phyloP scores from a whole-genome alignment of 257 asterid species.

The Mentha longifolia region DNA sequence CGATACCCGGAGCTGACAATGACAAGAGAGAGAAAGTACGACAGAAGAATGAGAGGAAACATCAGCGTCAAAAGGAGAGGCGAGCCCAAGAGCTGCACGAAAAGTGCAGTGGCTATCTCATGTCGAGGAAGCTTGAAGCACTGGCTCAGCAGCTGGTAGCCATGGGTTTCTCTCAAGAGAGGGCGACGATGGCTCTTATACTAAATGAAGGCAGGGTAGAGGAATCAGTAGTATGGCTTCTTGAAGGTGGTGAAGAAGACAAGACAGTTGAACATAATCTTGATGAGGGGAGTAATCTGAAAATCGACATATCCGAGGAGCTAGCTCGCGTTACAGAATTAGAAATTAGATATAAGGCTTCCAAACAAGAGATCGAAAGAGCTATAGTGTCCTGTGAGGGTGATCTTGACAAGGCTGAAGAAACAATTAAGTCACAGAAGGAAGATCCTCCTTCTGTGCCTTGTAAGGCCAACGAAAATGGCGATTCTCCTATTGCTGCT shows the following conservation, averaged over 20 bases:
- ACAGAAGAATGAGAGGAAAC: constrained; percentile 68
- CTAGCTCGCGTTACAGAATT: constrained; percentile 66
- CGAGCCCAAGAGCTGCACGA: constrained; percentile 75
- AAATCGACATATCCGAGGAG: constrained; percentile 92
- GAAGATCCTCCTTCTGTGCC: constrained; percentile 57
- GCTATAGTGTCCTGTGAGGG: constrained; percentile 88
- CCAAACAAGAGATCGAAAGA: constrained; percentile 91
- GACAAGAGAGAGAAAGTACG: constrained; percentile 72
- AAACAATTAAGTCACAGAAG: constrained; percentile 65
- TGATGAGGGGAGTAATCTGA: constrained; percentile 65
- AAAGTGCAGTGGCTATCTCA: constrained; percentile 64
- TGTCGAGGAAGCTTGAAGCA: constrained; percentile 73
- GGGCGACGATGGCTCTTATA: constrained; percentile 91
- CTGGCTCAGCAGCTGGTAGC: constrained; percentile 85
- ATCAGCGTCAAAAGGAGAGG: constrained; percentile 76
- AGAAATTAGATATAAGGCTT: constrained; percentile 67
- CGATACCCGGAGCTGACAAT: constrained; percentile 66
- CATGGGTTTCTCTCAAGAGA: constrained; percentile 93
- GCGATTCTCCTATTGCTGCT: constrained; percentile 51
- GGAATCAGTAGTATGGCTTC: constrained; percentile 74
- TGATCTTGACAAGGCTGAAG: constrained; percentile 85
- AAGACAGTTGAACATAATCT: constrained; percentile 51
- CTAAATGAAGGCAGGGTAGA: constrained; percentile 89
- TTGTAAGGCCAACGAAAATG: constrained; percentile 64
- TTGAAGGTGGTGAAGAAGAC: constrained; percentile 59